A percentile compares a stretch with the other conserved stretches of the same genome.
These are phyloP conservation scores for Coemansia sp. DNA, from an alignment of 192 early-diverging fungal genomes.

Conservation along the genomic window DNA sequence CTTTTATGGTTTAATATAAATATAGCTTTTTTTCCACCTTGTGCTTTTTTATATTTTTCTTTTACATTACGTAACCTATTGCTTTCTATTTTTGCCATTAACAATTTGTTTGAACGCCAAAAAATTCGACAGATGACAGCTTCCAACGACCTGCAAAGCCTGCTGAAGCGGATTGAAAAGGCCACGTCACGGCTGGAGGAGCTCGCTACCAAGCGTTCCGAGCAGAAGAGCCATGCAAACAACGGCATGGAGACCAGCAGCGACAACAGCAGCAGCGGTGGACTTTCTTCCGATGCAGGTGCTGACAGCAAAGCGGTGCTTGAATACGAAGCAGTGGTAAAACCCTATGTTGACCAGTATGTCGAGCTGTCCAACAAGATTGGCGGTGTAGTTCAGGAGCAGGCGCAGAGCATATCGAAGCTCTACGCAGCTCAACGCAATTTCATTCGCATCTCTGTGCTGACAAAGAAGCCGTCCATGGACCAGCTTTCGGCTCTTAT, in stretches of 20 bases:
- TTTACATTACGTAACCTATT: background rate
- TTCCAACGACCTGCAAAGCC: constrained; percentile 53
- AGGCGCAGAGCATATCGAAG: constrained; percentile 60
- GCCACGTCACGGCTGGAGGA: constrained; percentile 90
- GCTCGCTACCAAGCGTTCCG: constrained; percentile 62
- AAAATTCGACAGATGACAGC: constrained; percentile 34
- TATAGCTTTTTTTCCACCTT: background rate
- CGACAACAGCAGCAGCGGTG: constrained; percentile 6
- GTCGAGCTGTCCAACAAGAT: constrained; percentile 46
- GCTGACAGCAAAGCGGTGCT: constrained; percentile 45
- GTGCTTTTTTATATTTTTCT: background rate
- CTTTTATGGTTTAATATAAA: too few species aligned
- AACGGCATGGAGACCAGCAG: constrained; percentile 33
- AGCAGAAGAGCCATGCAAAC: constrained; percentile 36
- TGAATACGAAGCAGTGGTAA: constrained; percentile 59
- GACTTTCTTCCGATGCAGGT: constrained; percentile 8
- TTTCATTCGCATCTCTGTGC: constrained; percentile 71
- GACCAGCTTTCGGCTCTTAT: constrained; percentile 65
- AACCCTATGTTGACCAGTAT: constrained; percentile 42
- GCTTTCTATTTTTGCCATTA: background rate
- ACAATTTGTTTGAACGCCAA: background rate
- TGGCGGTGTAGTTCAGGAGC: constrained; percentile 65
- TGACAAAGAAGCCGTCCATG: constrained; percentile 75
- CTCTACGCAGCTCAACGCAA: constrained; percentile 71
- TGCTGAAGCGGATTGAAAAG: constrained; percentile 89